These are phyloP conservation scores for Pseudovirgaria hyperparasitica DNA, from an alignment of 2,329 filamentous ascomycete genomes.

Conservation along the genomic window DNA sequence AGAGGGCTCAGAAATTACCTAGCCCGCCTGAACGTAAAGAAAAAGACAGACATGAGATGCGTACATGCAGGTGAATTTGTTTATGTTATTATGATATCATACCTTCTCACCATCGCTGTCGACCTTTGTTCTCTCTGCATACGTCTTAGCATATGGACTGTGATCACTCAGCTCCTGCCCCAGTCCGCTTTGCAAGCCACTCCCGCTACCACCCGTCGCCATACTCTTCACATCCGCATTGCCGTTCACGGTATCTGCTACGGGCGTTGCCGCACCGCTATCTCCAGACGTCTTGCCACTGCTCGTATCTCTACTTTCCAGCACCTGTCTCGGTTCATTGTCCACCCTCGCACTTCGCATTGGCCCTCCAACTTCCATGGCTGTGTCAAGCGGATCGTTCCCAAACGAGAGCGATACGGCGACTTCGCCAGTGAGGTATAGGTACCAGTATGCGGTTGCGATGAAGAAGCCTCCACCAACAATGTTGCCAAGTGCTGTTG, in stretches of 20 bases:
- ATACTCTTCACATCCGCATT: constrained; percentile 8
- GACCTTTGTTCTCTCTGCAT: too few relatives aligned
- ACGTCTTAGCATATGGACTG: too few relatives aligned
- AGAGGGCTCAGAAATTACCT: too few relatives aligned
- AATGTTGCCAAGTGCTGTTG: constrained; percentile 40
- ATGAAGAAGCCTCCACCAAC: constrained; percentile 41
- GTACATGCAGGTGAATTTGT: too few relatives aligned
- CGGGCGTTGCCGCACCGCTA: constrained; percentile 3
- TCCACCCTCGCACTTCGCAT: constrained; percentile 6
- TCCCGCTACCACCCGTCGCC: constrained; percentile 9
- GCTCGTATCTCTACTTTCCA: constrained; percentile 1
- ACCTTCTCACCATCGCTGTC: too few relatives aligned
- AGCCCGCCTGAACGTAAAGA: too few relatives aligned
- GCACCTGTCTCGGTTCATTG: neutral
- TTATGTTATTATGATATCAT: too few relatives aligned
- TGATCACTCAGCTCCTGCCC: neutral
- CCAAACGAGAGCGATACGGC: constrained; percentile 11
- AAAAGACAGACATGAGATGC: too few relatives aligned
- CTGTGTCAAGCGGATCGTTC: constrained; percentile 8
- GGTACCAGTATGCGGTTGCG: constrained; percentile 38
- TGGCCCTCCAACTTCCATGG: constrained; percentile 11
- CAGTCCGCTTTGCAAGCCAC: constrained; percentile 9
- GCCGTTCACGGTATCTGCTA: too few relatives aligned
- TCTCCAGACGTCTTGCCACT: neutral
- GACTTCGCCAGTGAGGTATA: constrained; percentile 16